phyloP scores from a whole-genome alignment of 2,329 filamentous ascomycete species.

The Paramyrothecium roridum region DNA sequence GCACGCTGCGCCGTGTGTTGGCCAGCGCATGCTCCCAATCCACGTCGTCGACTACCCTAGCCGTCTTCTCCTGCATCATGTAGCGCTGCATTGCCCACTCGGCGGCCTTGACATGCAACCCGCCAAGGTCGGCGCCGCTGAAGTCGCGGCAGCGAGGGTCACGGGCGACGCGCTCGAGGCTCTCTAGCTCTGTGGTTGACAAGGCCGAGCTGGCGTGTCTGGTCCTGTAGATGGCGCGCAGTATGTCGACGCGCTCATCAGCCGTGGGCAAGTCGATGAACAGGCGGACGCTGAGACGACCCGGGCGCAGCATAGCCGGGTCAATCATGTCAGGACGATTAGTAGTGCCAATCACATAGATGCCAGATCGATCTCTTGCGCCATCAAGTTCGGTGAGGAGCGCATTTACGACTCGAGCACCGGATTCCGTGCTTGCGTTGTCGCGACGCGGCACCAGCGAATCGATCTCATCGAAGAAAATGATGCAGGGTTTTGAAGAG shows the following conservation, averaged over 20 bases:
- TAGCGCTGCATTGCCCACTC: conserved; percentile 43
- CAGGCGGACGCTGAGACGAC: conserved; percentile 81
- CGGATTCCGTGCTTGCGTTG: conserved; percentile 74
- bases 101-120: conserved; percentile 44
- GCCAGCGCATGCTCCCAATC: conserved; percentile 54
- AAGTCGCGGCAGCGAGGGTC: conserved; percentile 70
- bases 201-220: conserved; percentile 21
- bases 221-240: conserved; percentile 62
- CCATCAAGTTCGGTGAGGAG: conserved; percentile 93
- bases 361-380: conserved; percentile 72
- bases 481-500: conserved; percentile 83
- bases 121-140: conserved; percentile 63
- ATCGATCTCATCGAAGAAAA: conserved; percentile 98
- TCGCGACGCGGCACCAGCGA: conserved; percentile 84
- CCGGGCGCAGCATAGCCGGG: conserved; percentile 87
- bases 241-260: conserved; percentile 79
- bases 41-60: conserved; percentile 24
- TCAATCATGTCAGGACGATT: conserved; percentile 97
- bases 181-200: conserved; percentile 43
- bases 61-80: conserved; percentile 21
- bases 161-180: conserved; percentile 62
- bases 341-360: conserved; percentile 93
- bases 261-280: conserved; percentile 83
- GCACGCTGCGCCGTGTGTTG: conserved; percentile 48
- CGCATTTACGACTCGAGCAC: conserved; percentile 88